Evolutionary conservation across 768 basidiomycete species (phyloP).

Genomic region (Boletus coccyginus): DNA sequence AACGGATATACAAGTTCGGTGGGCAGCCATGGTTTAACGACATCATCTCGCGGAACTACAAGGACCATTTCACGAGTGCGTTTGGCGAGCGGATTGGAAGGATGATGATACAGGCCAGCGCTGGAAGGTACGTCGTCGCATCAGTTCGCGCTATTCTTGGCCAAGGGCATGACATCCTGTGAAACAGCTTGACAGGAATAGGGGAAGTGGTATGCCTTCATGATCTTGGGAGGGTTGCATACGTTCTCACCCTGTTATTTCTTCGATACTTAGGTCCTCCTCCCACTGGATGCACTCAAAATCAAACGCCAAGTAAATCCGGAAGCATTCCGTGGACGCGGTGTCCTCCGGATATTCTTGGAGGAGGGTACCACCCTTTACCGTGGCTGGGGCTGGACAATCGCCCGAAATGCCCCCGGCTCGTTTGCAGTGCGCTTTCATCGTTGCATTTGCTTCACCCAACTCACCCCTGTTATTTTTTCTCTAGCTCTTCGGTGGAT

Average conservation of each 20-base stretch:
- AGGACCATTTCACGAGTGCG: constrained; percentile 70
- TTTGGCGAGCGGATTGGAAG: constrained; percentile 96
- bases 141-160: background rate
- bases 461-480: background rate
- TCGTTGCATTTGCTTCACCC: background rate
- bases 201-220: constrained; percentile 82
- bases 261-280: constrained; percentile 59
- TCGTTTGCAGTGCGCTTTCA: constrained; percentile 77
- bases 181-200: constrained; percentile 64
- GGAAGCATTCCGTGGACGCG: constrained; percentile 95
- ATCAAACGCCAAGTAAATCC: constrained; percentile 99
- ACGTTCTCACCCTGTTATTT: background rate
- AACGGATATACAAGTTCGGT: constrained; percentile 96
- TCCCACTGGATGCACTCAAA: constrained; percentile 95
- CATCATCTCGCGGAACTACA: constrained; percentile 79
- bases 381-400: constrained; percentile 98
- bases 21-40: constrained; percentile 99
- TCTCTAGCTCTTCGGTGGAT: constrained; percentile 94
- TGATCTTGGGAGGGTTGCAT: background rate
- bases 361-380: constrained; percentile 93
- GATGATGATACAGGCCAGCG: constrained; percentile 92
- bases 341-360: constrained; percentile 81
- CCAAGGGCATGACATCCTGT: background rate
- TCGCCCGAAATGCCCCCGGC: constrained; percentile 96
- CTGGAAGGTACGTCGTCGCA: constrained; percentile 68